Evolutionary conservation across 129 eudicot genomes (phyloP).

Genomic region (Calendula officinalis): DNA sequence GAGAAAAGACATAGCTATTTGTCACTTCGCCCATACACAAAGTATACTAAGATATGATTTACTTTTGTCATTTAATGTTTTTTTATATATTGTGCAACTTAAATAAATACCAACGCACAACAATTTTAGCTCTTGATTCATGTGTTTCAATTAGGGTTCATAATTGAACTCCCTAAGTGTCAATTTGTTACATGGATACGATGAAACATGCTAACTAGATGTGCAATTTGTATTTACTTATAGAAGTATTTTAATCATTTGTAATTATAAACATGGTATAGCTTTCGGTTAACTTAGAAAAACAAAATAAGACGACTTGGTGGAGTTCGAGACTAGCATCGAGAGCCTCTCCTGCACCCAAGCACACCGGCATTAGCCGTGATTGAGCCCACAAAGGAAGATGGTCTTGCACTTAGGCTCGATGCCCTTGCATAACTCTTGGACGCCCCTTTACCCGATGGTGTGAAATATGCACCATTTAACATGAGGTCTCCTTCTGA

Average conservation of each 20-base stretch:
- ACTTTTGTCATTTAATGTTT: no score
- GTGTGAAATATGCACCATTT: conserved; percentile 78
- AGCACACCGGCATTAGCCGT: conserved; percentile 73
- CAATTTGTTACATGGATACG: conserved; percentile 32
- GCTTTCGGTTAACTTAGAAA: conserved; percentile 19
- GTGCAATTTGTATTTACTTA: conserved; percentile 39
- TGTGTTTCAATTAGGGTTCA: conserved; percentile 35
- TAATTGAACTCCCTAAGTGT: conserved; percentile 33
- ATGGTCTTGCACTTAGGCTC: conserved; percentile 80
- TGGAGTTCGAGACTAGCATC: conserved; percentile 40
- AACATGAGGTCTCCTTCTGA: conserved; percentile 78
- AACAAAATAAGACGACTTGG: conserved; percentile 1
- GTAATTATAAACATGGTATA: conserved; percentile 28
- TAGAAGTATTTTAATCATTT: conserved; percentile 11
- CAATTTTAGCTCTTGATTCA: conserved; percentile 34
- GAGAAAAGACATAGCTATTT: no score
- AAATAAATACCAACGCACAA: no score
- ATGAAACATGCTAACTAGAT: conserved; percentile 38
- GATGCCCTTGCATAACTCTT: conserved; percentile 81
- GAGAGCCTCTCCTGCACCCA: conserved; percentile 55
- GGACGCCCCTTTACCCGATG: conserved; percentile 74
- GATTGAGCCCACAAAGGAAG: conserved; percentile 59
- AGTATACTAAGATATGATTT: background rate
- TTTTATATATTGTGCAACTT: no score
- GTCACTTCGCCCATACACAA: background rate